Evolutionary conservation across 192 early-diverging fungal species (phyloP).

Genomic region (Podochytrium sp.): DNA sequence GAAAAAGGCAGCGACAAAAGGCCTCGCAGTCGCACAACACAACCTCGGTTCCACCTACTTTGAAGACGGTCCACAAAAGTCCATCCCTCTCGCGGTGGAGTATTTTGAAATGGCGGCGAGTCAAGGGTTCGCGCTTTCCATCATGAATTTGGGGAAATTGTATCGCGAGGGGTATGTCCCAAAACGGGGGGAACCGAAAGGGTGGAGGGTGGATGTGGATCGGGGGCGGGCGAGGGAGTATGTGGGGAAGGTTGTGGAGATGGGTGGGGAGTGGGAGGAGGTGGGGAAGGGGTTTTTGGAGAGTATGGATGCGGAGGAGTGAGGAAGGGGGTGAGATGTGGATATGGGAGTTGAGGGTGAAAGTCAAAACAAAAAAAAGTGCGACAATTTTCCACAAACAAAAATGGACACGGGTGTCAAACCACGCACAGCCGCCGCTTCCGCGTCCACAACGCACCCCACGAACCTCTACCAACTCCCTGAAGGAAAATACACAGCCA

Average conservation of each 20-base stretch:
- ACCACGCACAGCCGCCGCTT: constrained; percentile 4
- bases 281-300: constrained; percentile 13
- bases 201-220: constrained; percentile 7
- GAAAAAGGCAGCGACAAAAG: constrained; percentile 38
- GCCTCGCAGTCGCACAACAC: constrained; percentile 48
- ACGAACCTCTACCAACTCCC: constrained; percentile 52
- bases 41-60: constrained; percentile 40
- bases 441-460: constrained; percentile 23
- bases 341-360: not conserved
- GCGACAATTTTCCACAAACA: not conserved
- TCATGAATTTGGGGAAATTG: constrained; percentile 44
- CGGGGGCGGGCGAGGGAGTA: constrained; percentile 15
- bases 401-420: constrained; percentile 21
- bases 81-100: constrained; percentile 36
- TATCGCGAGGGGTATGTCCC: constrained; percentile 33
- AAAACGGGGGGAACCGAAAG: constrained; percentile 4
- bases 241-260: not conserved
- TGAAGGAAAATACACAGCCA: constrained; percentile 61
- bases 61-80: not conserved
- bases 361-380: constrained; percentile 1
- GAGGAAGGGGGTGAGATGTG: not conserved
- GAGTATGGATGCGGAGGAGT: not conserved
- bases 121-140: constrained; percentile 36
- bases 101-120: constrained; percentile 51
- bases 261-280: constrained; percentile 29